A percentile compares a stretch with the other conserved stretches of the same genome.
Conservation (phyloP, 2,329 filamentous ascomycete genomes). For the Aspergillus phoenicis region DNA sequence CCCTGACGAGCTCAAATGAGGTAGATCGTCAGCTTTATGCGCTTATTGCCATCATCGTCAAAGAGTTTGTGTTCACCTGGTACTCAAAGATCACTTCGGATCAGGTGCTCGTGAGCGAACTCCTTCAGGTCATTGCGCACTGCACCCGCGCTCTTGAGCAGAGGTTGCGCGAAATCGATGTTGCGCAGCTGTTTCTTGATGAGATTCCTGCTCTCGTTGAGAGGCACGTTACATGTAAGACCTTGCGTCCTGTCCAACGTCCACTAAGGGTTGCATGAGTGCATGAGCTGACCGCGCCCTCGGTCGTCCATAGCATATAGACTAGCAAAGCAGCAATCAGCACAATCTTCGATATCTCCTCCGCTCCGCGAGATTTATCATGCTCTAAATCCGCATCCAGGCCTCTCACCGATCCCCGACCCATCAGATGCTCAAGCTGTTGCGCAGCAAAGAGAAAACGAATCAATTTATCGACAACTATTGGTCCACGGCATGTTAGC, state of each 20-base stretch:
- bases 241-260: constrained; percentile 14
- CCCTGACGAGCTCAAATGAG: constrained; percentile 90
- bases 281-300: constrained; percentile 24
- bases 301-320: constrained; percentile 65
- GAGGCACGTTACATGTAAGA: constrained; percentile 74
- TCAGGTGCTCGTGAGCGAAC: constrained; percentile 81
- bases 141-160: constrained; percentile 87
- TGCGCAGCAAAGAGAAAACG: constrained; percentile 70
- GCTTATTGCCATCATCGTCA: constrained; percentile 83
- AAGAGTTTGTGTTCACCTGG: constrained; percentile 90
- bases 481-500: constrained; percentile 81
- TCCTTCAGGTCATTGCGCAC: constrained; percentile 88
- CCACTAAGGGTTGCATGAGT: background rate
- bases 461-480: constrained; percentile 81
- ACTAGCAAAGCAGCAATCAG: constrained; percentile 61
- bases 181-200: constrained; percentile 81
- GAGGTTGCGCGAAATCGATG: constrained; percentile 76
- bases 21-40: constrained; percentile 93
- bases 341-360: constrained; percentile 61
- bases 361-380: constrained; percentile 76
- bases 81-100: constrained; percentile 91
- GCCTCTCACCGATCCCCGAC: constrained; percentile 74
- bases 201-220: constrained; percentile 83
- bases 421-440: constrained; percentile 54
- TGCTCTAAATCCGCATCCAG: constrained; percentile 76